phyloP scores from a whole-genome alignment of 2,329 filamentous ascomycete genomes.

The Aspergillus pseudoglaucus region DNA sequence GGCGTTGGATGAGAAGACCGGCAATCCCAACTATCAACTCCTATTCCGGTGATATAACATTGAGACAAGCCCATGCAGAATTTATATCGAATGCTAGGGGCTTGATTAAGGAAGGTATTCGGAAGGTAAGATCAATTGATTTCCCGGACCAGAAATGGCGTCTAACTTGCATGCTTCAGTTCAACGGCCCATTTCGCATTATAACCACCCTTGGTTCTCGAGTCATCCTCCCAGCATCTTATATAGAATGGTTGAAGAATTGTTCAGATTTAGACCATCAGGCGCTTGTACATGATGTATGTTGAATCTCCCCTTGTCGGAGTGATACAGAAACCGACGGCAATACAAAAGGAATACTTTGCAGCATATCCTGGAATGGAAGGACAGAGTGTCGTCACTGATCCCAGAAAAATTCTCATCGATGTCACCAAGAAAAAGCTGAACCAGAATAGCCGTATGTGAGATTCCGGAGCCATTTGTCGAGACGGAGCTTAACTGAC shows the following conservation, averaged over 20 bases:
- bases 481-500: background rate
- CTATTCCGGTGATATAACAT: slow-evolving; percentile 2
- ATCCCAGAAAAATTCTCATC: background rate
- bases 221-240: slow-evolving; percentile 3
- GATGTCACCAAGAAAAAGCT: slow-evolving; percentile 1
- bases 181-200: slow-evolving; percentile 4
- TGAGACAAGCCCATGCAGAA: background rate
- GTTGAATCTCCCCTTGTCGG: background rate
- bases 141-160: background rate
- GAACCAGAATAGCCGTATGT: slow-evolving; percentile 5
- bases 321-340: background rate
- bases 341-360: slow-evolving; percentile 3
- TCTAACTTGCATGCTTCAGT: background rate
- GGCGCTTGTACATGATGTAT: slow-evolving; percentile 1
- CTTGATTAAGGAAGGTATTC: background rate
- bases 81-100: slow-evolving; percentile 1
- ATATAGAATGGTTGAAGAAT: slow-evolving; percentile 1
- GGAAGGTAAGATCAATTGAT: background rate
- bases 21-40: slow-evolving; percentile 2
- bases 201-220: slow-evolving; percentile 2
- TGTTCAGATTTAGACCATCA: slow-evolving; percentile 3
- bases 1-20: background rate
- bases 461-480: background rate
- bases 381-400: background rate
- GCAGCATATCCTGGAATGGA: slow-evolving; percentile 1